phyloP scores from a whole-genome alignment of 2,329 filamentous ascomycete genomes.

The Alternaria burnsii region DNA sequence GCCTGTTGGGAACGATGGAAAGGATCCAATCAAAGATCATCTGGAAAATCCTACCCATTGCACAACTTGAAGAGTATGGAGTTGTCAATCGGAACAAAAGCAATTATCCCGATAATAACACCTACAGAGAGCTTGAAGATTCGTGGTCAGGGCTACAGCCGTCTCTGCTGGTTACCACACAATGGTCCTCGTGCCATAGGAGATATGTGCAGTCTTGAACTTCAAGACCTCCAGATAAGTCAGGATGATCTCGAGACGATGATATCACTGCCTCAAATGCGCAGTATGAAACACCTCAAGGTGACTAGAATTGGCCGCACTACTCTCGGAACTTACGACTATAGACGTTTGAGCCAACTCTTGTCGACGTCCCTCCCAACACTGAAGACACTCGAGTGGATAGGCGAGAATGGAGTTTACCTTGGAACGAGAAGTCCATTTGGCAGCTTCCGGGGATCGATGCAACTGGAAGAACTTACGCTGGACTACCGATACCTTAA shows the following conservation, averaged over 20 bases:
- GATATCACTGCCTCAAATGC: not conserved
- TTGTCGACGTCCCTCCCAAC: not conserved
- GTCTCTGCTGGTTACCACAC: not conserved
- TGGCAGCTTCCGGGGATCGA: not conserved
- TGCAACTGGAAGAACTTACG: not conserved
- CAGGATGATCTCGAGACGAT: not conserved
- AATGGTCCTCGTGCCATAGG: not conserved
- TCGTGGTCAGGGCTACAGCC: too few species aligned
- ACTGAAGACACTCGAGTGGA: not conserved
- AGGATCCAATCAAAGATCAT: too few species aligned
- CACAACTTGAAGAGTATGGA: not conserved
- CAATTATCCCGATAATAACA: not conserved
- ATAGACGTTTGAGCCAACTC: not conserved
- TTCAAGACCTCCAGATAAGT: not conserved
- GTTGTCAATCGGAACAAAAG: not conserved
- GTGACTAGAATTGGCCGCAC: not conserved
- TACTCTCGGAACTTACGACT: not conserved
- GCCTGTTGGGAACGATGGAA: too few species aligned
- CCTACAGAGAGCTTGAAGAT: not conserved
- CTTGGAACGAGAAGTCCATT: not conserved
- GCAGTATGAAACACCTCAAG: not conserved
- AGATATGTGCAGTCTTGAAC: not conserved
- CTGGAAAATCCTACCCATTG: not conserved
- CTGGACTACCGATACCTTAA: not conserved
- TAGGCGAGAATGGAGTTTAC: not conserved